Percentiles rank a stretch among this genome's conserved stretches.
Evolutionary conservation across 163 green algal species (phyloP).

Genomic region (Coccomyxa subellipsoidea): DNA sequence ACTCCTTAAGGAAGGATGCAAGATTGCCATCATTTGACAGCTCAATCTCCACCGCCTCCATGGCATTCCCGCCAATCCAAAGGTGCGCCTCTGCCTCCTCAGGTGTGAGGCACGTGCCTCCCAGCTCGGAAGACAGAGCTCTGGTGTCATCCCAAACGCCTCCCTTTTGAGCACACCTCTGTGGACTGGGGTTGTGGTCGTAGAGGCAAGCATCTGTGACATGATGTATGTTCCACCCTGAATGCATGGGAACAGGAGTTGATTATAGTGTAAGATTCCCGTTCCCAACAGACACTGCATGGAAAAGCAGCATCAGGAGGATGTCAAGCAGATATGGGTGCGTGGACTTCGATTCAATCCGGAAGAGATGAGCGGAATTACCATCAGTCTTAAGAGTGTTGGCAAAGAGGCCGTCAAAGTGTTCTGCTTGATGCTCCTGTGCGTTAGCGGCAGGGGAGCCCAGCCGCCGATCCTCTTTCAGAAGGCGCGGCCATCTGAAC

Average conservation of each 20-base stretch:
- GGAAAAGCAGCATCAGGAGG: background rate
- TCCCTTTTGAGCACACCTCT: conserved; percentile 54
- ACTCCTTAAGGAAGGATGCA: background rate
- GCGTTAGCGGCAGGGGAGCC: conserved; percentile 27
- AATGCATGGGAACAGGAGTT: background rate
- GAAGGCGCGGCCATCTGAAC: conserved; percentile 48
- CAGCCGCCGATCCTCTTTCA: conserved; percentile 57
- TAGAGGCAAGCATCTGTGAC: conserved; percentile 61
- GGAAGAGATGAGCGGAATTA: background rate
- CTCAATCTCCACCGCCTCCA: conserved; percentile 31
- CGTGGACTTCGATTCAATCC: background rate
- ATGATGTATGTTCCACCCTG: conserved; percentile 48
- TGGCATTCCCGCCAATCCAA: conserved; percentile 10
- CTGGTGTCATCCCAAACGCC: conserved; percentile 75
- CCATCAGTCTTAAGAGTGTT: background rate
- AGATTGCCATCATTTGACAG: conserved; percentile 33
- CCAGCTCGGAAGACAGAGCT: conserved; percentile 26
- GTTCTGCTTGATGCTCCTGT: conserved; percentile 35
- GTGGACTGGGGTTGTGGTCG: conserved; percentile 65
- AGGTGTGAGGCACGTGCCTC: conserved; percentile 46
- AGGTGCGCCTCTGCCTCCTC: conserved; percentile 30
- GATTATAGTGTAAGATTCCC: background rate
- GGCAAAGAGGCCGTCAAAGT: conserved; percentile 57
- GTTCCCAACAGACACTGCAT: conserved; percentile 21
- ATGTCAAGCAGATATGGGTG: conserved; percentile 8